Conservation (phyloP, 768 basidiomycete genomes). For the Hortiboletus campestris region DNA sequence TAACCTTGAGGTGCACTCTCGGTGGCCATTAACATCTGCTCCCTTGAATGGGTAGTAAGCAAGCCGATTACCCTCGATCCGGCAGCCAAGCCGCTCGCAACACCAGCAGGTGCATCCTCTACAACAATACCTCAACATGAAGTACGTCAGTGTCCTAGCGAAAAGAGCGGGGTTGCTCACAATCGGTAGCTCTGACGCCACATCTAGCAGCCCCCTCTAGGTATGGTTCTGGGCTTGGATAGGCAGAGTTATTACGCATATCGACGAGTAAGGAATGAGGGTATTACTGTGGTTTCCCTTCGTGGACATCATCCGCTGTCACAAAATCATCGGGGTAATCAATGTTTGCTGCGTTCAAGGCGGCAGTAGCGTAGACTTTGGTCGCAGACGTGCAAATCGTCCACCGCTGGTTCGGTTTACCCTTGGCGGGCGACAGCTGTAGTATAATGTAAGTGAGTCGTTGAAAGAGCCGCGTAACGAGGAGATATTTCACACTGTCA, state of each 20-base stretch:
- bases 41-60: conserved; percentile 73
- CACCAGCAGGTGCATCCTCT: conserved; percentile 88
- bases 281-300: conserved; percentile 76
- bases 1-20: conserved; percentile 39
- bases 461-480: background rate
- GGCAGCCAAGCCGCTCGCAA: conserved; percentile 74
- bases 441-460: conserved; percentile 4
- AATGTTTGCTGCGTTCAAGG: conserved; percentile 64
- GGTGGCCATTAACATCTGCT: conserved; percentile 59
- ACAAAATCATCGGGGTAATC: conserved; percentile 73
- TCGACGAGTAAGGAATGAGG: background rate
- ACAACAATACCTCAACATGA: conserved; percentile 67
- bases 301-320: conserved; percentile 75
- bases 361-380: conserved; percentile 66
- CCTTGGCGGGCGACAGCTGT: conserved; percentile 29
- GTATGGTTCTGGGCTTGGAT: conserved; percentile 80
- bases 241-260: background rate
- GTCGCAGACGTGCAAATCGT: conserved; percentile 90
- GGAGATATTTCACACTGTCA: conserved; percentile 41
- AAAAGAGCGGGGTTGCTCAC: conserved; percentile 14
- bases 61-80: conserved; percentile 85
- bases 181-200: conserved; percentile 48
- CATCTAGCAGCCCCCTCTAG: conserved; percentile 76
- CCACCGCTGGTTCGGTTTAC: conserved; percentile 64
- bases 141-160: background rate